Percentiles rank a stretch among this genome's conserved stretches.
phyloP scores from a whole-genome alignment of 2,329 filamentous ascomycete species.

The Emergomyces pasteurianus region DNA sequence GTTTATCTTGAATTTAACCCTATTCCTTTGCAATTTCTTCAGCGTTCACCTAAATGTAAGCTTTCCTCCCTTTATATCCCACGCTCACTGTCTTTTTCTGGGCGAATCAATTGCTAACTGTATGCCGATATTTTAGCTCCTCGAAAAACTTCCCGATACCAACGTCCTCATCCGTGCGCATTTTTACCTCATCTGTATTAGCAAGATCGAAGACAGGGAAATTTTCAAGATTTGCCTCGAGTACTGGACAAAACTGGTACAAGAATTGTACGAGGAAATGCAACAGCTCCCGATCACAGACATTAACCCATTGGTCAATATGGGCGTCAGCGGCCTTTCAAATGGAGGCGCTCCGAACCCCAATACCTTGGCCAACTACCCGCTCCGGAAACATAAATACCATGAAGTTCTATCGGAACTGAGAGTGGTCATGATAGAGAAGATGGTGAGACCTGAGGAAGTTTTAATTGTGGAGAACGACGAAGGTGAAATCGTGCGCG shows the following conservation, averaged over 20 bases:
- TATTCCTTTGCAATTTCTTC: conserved; percentile 97
- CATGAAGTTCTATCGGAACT: conserved; percentile 86
- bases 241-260: conserved; percentile 97
- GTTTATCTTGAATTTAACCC: conserved; percentile 90
- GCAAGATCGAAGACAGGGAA: conserved; percentile 95
- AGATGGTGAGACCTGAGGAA: conserved; percentile 97
- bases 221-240: conserved; percentile 99
- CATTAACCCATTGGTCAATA: conserved; percentile 74
- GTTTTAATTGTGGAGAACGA: conserved; percentile 99
- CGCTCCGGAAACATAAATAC: conserved; percentile 96
- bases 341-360: conserved; percentile 80
- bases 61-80: conserved; percentile 17
- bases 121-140: conserved; percentile 44
- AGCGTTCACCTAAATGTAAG: conserved; percentile 73
- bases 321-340: conserved; percentile 57
- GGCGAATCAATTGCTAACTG: neutral
- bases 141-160: conserved; percentile 88
- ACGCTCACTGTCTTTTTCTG: neutral
- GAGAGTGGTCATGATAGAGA: conserved; percentile 97
- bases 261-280: conserved; percentile 98
- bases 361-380: conserved; percentile 72
- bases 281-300: conserved; percentile 89
- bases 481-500: conserved; percentile 94
- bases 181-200: conserved; percentile 96
- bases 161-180: conserved; percentile 94